Base-by-base conservation (phyloP, 805 yeast genomes). In the Starmerella sirachaensis region DNA sequence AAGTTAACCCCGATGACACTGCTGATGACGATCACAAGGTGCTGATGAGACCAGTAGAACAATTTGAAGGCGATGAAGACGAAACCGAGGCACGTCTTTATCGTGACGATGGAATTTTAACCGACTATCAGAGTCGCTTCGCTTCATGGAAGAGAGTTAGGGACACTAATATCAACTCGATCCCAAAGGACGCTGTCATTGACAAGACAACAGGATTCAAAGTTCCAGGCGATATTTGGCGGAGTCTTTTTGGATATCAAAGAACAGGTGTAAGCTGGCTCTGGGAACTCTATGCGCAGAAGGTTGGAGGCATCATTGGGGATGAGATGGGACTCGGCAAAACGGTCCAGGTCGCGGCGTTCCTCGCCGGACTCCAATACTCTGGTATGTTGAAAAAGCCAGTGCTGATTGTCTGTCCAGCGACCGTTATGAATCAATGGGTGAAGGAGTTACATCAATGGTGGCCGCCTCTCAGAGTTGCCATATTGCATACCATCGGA, bases 241-340 rank as follows among this genome's bases (percentile, higher is more conserved):
- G 91, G 0, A 69, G 84, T 4, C 61, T 91, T 11, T 91, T 91
- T 53, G 94, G 83, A 46, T 91, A 91, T 56, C 98, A 91, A 52
- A 82, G 82, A 51, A 91, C 97, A 0, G 84, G 97, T 45, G 96
- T 91, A 1, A 94, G 91, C 52, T 88, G 98, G 98, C 69, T 91
- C 2, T 86, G 93, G 78, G 98, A 91, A 54, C 63, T 91, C n/a
- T 78, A 81, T 51, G 68, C 74, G 16, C 97, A 91, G 56, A 74
- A 72, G 34, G 78, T 86, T 3, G 98, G 98, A 2, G 98, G 98
- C 0, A 91, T 91, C 17, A 69, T 91, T 28, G 96, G 97, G 18
- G 98, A 91, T 59, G 98, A 91, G 57, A 91, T 91, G 98, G 98
- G 98, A 0, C 61, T 91, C 13, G 98, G 98, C 2, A 91, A 91